phyloP scores from a whole-genome alignment of 2,329 filamentous ascomycete genomes.

The Phoma herbarum region DNA sequence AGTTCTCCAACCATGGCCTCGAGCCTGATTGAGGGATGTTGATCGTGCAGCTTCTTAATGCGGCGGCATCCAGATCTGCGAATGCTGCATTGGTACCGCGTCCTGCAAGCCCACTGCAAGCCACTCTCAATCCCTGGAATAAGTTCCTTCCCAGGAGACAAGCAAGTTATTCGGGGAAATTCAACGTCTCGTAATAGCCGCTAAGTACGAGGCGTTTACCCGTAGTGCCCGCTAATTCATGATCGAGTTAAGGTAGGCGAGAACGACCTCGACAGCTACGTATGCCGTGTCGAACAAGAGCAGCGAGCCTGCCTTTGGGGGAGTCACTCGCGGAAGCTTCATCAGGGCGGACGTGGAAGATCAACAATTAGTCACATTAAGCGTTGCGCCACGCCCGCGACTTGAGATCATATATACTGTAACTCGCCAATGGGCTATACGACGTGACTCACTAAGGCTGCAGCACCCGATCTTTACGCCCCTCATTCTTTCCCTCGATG shows the following conservation, averaged over 20 bases:
- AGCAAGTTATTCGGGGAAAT: not conserved
- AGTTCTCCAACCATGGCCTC: not conserved
- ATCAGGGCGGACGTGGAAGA: not conserved
- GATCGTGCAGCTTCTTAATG: not conserved
- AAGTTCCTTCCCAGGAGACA: not conserved
- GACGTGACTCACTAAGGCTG: slow-evolving; percentile 3
- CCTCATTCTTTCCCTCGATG: slow-evolving; percentile 27
- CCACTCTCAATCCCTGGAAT: not conserved
- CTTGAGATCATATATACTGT: slow-evolving; percentile 1
- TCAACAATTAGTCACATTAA: not conserved
- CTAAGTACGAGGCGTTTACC: not conserved
- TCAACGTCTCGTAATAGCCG: slow-evolving; percentile 4
- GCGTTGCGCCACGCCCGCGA: slow-evolving; percentile 3
- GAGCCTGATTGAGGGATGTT: not conserved
- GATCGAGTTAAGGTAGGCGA: not conserved
- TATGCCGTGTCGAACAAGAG: not conserved
- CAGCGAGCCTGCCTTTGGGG: not conserved
- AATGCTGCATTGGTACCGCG: not conserved
- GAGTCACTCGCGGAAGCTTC: not conserved
- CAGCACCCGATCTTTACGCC: not conserved
- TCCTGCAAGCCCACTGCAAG: not conserved
- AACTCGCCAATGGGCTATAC: not conserved
- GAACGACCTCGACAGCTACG: not conserved
- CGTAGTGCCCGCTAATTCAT: not conserved
- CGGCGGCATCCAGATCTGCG: slow-evolving; percentile 1